Percentiles rank a stretch among this genome's conserved stretches.
Evolutionary conservation across 2,329 filamentous ascomycete genomes (phyloP).

Genomic region (Fusarium subglutinans): DNA sequence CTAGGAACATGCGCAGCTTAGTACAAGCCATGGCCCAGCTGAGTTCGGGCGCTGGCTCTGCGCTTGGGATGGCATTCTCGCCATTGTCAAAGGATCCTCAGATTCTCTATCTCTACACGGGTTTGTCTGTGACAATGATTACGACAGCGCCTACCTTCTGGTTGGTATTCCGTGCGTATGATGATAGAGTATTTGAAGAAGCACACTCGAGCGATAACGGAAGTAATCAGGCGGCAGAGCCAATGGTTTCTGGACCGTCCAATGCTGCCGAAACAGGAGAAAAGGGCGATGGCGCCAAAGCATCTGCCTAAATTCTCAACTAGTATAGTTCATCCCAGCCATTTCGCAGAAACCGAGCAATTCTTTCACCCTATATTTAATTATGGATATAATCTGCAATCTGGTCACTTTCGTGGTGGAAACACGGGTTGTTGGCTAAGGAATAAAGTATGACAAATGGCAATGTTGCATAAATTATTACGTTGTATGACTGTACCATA

Average conservation of each 20-base stretch:
- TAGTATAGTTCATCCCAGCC: neutral
- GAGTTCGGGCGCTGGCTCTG: neutral
- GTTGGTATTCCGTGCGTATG: neutral
- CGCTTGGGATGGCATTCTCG: neutral
- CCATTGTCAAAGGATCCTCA: neutral
- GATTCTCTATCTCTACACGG: neutral
- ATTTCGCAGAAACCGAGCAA: neutral
- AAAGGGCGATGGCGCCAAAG: neutral
- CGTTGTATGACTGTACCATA: neutral
- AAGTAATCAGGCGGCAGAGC: neutral
- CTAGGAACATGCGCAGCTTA: neutral
- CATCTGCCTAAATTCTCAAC: neutral
- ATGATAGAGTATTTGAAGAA: neutral
- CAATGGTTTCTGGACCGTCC: neutral
- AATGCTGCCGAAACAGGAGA: neutral
- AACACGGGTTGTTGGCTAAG: neutral
- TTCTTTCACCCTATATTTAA: neutral
- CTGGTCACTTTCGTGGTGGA: fast-evolving
- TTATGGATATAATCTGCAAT: fast-evolving
- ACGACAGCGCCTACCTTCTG: neutral
- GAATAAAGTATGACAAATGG: neutral
- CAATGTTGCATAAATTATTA: neutral
- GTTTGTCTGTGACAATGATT: neutral
- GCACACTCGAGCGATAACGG: neutral
- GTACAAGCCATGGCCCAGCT: neutral